Evolutionary conservation across 75 land plant genomes (phyloP).

Genomic region (Pinus albicaulis): DNA sequence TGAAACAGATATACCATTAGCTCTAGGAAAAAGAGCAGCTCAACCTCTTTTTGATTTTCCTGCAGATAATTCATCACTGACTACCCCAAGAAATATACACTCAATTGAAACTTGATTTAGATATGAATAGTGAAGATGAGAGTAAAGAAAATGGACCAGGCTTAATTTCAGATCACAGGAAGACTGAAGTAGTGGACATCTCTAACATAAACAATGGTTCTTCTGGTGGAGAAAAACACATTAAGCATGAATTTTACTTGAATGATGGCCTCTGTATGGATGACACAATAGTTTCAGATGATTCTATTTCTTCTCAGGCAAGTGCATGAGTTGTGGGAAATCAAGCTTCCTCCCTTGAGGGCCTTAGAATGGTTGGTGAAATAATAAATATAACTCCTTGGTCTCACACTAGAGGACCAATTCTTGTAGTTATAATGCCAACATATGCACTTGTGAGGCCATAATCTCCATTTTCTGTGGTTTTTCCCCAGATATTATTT

Average conservation of each 20-base stretch:
- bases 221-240: conserved; percentile 7
- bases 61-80: neutral
- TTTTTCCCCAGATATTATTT: conserved; percentile 6
- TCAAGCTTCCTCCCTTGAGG: neutral
- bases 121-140: conserved; percentile 38
- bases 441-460: conserved; percentile 17
- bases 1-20: neutral
- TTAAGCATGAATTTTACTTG: conserved; percentile 33
- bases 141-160: conserved; percentile 28
- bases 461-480: conserved; percentile 5
- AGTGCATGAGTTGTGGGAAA: neutral
- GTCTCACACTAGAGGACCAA: conserved; percentile 15
- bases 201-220: conserved; percentile 15
- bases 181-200: conserved; percentile 4
- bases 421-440: conserved; percentile 16
- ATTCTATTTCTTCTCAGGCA: neutral
- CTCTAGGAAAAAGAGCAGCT: neutral
- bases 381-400: conserved; percentile 17
- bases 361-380: conserved; percentile 9
- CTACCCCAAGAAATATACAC: conserved; percentile 4
- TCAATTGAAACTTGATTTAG: conserved; percentile 25
- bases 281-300: conserved; percentile 11
- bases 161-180: neutral
- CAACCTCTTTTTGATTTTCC: conserved; percentile 14
- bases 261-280: conserved; percentile 41